Evolutionary conservation across 2,329 filamentous ascomycete species (phyloP).

Genomic region (Aspergillus novofumigatus): DNA sequence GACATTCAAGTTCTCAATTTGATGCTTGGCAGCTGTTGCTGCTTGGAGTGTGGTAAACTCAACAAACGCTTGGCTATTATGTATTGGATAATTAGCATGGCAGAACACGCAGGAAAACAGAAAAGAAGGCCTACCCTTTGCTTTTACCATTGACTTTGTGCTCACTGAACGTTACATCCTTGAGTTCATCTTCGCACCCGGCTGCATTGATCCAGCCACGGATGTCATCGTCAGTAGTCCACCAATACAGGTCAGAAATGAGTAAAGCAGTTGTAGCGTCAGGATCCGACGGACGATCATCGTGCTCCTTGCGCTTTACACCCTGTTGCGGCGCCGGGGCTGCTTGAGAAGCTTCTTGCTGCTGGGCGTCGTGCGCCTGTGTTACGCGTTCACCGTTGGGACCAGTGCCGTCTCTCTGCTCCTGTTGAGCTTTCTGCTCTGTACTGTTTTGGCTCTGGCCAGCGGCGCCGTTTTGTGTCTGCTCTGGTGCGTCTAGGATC

Average conservation of each 20-base stretch:
- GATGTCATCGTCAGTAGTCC: constrained; percentile 93
- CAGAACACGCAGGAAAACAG: not conserved
- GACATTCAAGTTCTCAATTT: constrained; percentile 65
- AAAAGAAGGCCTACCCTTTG: constrained; percentile 67
- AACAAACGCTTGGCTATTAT: constrained; percentile 66
- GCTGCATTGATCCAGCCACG: constrained; percentile 78
- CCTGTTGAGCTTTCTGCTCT: constrained; percentile 19
- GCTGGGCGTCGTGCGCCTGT: constrained; percentile 14
- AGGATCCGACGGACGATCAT: constrained; percentile 54
- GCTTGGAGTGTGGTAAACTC: constrained; percentile 81
- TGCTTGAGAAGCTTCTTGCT: constrained; percentile 19
- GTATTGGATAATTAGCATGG: not conserved
- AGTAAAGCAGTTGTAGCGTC: constrained; percentile 68
- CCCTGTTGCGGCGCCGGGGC: constrained; percentile 48
- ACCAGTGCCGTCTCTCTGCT: constrained; percentile 20
- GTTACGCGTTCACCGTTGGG: constrained; percentile 24
- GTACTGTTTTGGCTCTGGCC: constrained; percentile 14
- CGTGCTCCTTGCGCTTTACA: constrained; percentile 58
- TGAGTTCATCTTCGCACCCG: constrained; percentile 77
- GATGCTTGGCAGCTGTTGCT: constrained; percentile 77
- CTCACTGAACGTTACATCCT: constrained; percentile 93
- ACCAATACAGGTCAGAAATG: constrained; percentile 91
- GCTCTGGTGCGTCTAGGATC: constrained; percentile 35
- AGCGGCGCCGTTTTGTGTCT: constrained; percentile 22
- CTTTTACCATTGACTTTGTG: constrained; percentile 99